phyloP scores from a whole-genome alignment of 2,329 filamentous ascomycete genomes.

The Acrocalymma vagum region DNA sequence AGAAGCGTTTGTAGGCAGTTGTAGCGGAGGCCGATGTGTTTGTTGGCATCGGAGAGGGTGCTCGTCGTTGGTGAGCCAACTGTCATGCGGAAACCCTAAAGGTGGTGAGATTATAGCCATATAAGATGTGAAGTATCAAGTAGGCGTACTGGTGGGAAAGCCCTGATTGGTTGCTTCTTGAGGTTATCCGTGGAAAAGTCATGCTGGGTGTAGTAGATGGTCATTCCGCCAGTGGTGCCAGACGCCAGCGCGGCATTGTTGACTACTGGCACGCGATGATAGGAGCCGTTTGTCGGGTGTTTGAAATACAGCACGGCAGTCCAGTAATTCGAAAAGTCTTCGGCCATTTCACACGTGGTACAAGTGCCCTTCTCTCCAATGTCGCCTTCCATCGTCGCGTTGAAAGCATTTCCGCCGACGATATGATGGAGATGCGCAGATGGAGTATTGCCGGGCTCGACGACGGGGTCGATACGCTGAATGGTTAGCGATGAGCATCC shows the following conservation, averaged over 20 bases:
- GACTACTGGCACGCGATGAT: slow-evolving; percentile 19
- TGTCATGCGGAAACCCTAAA: slow-evolving; percentile 25
- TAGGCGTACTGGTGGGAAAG: slow-evolving; percentile 23
- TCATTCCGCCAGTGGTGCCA: slow-evolving; percentile 22
- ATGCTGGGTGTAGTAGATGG: slow-evolving; percentile 27
- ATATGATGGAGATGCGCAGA: slow-evolving; percentile 27
- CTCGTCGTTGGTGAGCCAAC: slow-evolving; percentile 31
- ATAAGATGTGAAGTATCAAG: slow-evolving; percentile 1
- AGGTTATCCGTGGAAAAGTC: slow-evolving; percentile 39
- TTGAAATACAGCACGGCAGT: slow-evolving; percentile 26
- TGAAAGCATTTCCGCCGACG: slow-evolving; percentile 32
- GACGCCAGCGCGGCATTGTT: slow-evolving; percentile 15
- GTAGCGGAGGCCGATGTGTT: slow-evolving; percentile 17
- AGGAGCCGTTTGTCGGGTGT: slow-evolving; percentile 15
- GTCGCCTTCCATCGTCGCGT: slow-evolving; percentile 25
- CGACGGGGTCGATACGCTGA: slow-evolving; percentile 25
- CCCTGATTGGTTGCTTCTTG: slow-evolving; percentile 17
- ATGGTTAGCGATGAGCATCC: slow-evolving; percentile 23
- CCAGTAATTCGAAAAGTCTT: slow-evolving; percentile 32
- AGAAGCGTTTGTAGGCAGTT: slow-evolving; percentile 17
- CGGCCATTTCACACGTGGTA: slow-evolving; percentile 33
- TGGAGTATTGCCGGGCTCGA: slow-evolving; percentile 20
- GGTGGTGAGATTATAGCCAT: not conserved
- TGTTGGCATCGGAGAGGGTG: slow-evolving; percentile 28
- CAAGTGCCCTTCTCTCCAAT: slow-evolving; percentile 27